Base-by-base conservation (phyloP, 2,329 filamentous ascomycete genomes). In the Aspergillus sojae region DNA sequence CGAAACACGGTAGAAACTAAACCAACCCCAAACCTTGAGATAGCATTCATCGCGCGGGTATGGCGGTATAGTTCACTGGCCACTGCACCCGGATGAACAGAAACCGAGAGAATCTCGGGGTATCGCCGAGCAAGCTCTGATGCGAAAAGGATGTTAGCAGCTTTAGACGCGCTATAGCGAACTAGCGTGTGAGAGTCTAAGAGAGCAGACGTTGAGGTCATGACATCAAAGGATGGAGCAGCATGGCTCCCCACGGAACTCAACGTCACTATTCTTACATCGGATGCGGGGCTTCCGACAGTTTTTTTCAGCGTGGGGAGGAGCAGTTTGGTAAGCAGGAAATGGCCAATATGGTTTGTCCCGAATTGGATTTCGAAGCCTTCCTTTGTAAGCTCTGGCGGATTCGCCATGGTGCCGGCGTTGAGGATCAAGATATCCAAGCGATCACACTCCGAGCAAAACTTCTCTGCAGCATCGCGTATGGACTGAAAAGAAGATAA, bases 121-220 rank as follows among this genome's bases (percentile, higher is more conserved):
- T 81, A 76, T 1, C 80, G 78, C 7, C 79, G 76, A 3, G 81
- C 81, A 5, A 85, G 66, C 65, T 84, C 81, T 0, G 77, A 69
- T 3, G 82, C 81, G 54, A 81, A 81, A 5, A 84, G 70, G 32
- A 84, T 78, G 58, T 83, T 84, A 2, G 82, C 83, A 0, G 82
- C 77, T 68, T 85, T 86, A 63, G 80, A 82, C n/a, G 82, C 80
- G 10, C 77, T 81, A 67, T 86, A 87, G 1, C 82, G 81, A 3
- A 74, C 71, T 77, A 79, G 83, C 4, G 80, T 77, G 39, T 77
- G 79, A 5, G 70, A 62, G 0, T 64, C 63, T 28, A 79, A 65
- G 1, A 82, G 72, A 1, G 70, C 68, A 2, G 72, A 62, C 0
- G 77, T 79, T 9, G 77, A 79, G 5, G 75, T 76, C 69, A 82